These are phyloP conservation scores for Incumbomyces delicatus DNA, from an alignment of 2,329 filamentous ascomycete species.

Conservation along the genomic window DNA sequence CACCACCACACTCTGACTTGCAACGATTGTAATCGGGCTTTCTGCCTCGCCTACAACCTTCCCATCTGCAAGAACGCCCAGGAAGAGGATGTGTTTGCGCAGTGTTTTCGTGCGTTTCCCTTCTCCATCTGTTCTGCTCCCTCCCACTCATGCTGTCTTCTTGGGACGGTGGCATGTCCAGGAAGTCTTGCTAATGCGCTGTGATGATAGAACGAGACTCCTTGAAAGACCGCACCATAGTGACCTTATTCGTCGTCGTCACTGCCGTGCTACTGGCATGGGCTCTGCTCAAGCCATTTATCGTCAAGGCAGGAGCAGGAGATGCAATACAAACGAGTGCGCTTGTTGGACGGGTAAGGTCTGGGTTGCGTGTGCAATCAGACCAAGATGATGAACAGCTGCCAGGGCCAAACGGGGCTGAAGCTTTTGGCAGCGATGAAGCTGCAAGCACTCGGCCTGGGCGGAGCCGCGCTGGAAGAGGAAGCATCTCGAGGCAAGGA, in stretches of 20 bases:
- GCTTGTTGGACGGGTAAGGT: not conserved
- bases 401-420: conserved; percentile 1
- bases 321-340: not conserved
- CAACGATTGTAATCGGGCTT: conserved; percentile 58
- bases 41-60: conserved; percentile 54
- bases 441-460: not conserved
- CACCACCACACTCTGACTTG: conserved; percentile 39
- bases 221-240: conserved; percentile 56
- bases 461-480: not conserved
- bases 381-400: not conserved
- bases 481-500: not conserved
- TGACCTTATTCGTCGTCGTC: conserved; percentile 56
- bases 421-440: conserved; percentile 5
- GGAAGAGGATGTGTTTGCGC: conserved; percentile 55
- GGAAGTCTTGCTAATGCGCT: not conserved
- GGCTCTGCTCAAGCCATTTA: conserved; percentile 51
- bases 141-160: too few species aligned
- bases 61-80: conserved; percentile 51
- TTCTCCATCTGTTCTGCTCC: not conserved
- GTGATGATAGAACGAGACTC: conserved; percentile 48
- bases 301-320: conserved; percentile 30
- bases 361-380: too few species aligned
- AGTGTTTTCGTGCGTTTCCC: conserved; percentile 49
- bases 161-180: too few species aligned
- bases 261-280: conserved; percentile 52